Base-by-base conservation (phyloP, 2,329 filamentous ascomycete genomes). In the Triangularia setosa region DNA sequence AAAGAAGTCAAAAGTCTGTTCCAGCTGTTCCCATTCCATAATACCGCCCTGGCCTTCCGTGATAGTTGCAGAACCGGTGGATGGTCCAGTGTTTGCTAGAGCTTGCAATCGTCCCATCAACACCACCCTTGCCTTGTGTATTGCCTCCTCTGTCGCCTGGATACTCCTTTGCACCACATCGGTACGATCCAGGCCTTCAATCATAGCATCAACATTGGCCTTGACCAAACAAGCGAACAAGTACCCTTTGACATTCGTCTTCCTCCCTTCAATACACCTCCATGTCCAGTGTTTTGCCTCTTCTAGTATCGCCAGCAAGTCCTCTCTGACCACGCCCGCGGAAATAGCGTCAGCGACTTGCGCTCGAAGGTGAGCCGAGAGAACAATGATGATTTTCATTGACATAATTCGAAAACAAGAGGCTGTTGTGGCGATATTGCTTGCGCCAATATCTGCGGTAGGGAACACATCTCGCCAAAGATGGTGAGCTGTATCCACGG, bases 201-300 rank as follows among this genome's bases (percentile, higher is more conserved):
- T 48, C 40, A 48, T 21, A 9, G 40, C 40, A 48, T 48, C 40
- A 18, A 48, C 40, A 21, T 48, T 48, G 11, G 40, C 40, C 40
- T 68, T 68, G 0, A 83, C 68, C 12, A 80, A 68, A 8, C 70
- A 71, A 1, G 74, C 65, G 12, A 84, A 75, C 18, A 87, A 58
- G 48, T 80, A 80, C 0, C 81, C 81, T 67, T 86, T 87, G 21
- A 82, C 73, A 62, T 86, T 87, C 0, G 83, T 85, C 71, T 86
- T 83, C 1, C 83, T 84, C 0, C 75, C 76, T 55, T 77, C 68
- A n/a, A 86, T 74, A 8, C 73, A 75, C 5, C 69, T 66, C 54
- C 81, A 69, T 1, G 69, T 69, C 79, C 80, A 84, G 0, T 58
- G 58, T 40, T 75, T 77, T 0, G 76, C 73, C 11, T 84, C 79